A percentile compares a stretch with the other conserved stretches of the same genome.
Conservation (phyloP, 164 flowering plant genomes). For the Houttuynia cordata region DNA sequence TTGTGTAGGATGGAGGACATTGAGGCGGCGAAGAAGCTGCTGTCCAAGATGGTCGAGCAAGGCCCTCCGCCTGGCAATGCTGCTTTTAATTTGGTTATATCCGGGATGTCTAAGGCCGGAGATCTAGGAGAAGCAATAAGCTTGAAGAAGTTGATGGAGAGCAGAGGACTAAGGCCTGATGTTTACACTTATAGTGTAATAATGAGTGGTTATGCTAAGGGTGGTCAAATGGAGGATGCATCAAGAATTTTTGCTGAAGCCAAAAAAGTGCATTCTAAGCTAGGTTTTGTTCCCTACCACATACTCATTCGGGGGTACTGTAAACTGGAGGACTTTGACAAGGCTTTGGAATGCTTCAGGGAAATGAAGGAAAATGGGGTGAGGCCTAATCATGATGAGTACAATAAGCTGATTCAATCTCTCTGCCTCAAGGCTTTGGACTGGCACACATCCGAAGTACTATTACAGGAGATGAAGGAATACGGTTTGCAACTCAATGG, state of each 20-base stretch:
- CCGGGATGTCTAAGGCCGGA: slow-evolving; percentile 46
- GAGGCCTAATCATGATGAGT: slow-evolving; percentile 54
- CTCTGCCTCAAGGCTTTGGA: slow-evolving; percentile 75
- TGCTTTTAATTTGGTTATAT: slow-evolving; percentile 53
- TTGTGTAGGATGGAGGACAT: slow-evolving; percentile 54
- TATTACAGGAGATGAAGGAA: slow-evolving; percentile 57
- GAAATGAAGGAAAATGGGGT: slow-evolving; percentile 72
- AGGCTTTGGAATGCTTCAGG: slow-evolving; percentile 48
- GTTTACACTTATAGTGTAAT: too few relatives aligned
- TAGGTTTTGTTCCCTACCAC: slow-evolving; percentile 55
- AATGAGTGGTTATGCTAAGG: too few relatives aligned
- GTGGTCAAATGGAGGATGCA: too few relatives aligned
- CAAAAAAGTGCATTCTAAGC: slow-evolving; percentile 54
- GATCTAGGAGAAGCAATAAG: slow-evolving; percentile 48
- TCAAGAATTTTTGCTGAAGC: slow-evolving; percentile 42
- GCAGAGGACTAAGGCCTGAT: too few relatives aligned
- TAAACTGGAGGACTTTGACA: slow-evolving; percentile 57
- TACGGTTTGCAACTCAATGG: slow-evolving; percentile 57
- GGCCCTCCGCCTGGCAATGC: slow-evolving; percentile 87
- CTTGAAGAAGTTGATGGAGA: slow-evolving; percentile 45
- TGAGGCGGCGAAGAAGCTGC: slow-evolving; percentile 42
- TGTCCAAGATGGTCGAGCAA: slow-evolving; percentile 46
- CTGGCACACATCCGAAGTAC: slow-evolving; percentile 62
- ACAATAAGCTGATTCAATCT: slow-evolving; percentile 61
- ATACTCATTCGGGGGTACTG: slow-evolving; percentile 71